These are phyloP conservation scores for Chenopodium formosanum DNA, from an alignment of 148 eudicot species.

Conservation along the genomic window DNA sequence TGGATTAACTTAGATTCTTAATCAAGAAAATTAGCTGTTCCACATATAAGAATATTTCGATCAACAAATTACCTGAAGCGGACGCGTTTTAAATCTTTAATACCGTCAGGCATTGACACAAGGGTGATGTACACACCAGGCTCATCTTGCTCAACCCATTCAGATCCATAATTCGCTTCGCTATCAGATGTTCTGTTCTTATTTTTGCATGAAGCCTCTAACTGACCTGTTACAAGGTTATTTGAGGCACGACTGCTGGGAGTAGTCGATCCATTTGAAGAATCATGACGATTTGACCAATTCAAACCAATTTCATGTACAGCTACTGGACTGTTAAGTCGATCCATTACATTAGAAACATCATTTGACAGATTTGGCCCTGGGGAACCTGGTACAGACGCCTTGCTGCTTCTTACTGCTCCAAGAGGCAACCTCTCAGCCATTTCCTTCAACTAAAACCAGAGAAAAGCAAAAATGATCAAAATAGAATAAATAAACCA, in stretches of 20 bases:
- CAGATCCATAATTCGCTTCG: constrained; percentile 51
- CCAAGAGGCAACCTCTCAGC: constrained; percentile 48
- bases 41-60: not conserved
- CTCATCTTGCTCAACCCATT: constrained; percentile 43
- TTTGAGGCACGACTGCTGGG: constrained; percentile 39
- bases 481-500: not conserved
- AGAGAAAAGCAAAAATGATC: constrained; percentile 9
- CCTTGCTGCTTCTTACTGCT: constrained; percentile 31
- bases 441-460: constrained; percentile 46
- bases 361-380: constrained; percentile 25
- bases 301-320: constrained; percentile 29
- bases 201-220: constrained; percentile 49
- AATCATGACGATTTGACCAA: constrained; percentile 25
- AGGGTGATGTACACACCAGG: constrained; percentile 42
- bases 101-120: constrained; percentile 35
- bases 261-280: constrained; percentile 34
- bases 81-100: constrained; percentile 38
- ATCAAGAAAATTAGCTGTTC: too few species aligned
- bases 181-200: constrained; percentile 53
- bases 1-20: too few species aligned
- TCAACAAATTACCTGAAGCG: constrained; percentile 43
- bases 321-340: constrained; percentile 27
- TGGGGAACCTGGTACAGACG: constrained; percentile 28
- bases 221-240: constrained; percentile 40
- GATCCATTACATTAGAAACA: constrained; percentile 28